Conservation (phyloP, 2,329 filamentous ascomycete species). For the Zasmidium citrigriseum region DNA sequence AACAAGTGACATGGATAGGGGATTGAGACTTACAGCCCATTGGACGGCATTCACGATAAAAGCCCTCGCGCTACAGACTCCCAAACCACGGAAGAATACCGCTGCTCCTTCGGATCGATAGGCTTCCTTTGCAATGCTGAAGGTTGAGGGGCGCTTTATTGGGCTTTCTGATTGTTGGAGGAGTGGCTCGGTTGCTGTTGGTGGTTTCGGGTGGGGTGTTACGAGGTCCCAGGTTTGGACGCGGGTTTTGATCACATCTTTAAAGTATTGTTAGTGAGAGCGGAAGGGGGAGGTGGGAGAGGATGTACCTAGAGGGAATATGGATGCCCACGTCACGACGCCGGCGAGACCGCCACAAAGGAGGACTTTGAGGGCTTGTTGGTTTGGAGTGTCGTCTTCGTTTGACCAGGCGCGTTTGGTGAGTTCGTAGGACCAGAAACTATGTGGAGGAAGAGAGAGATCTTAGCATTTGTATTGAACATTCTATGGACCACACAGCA, state of each 20-base stretch:
- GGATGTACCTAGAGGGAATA: constrained; percentile 69
- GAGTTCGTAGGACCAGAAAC: constrained; percentile 88
- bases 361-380: constrained; percentile 47
- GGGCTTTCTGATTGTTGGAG: constrained; percentile 5
- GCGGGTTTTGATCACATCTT: constrained; percentile 85
- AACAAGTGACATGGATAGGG: background rate
- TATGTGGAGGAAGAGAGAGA: constrained; percentile 28
- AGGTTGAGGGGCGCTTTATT: constrained; percentile 49
- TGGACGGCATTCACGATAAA: constrained; percentile 92
- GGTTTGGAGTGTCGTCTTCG: constrained; percentile 52
- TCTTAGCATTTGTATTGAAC: background rate
- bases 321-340: constrained; percentile 82
- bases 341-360: constrained; percentile 86
- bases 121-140: constrained; percentile 65
- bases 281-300: background rate
- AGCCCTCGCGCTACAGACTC: constrained; percentile 79
- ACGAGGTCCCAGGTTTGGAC: constrained; percentile 70
- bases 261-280: background rate
- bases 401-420: constrained; percentile 53
- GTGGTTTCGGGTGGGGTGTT: background rate
- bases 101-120: constrained; percentile 71
- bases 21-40: constrained; percentile 65
- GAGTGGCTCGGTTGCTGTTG: constrained; percentile 17
- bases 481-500: background rate
- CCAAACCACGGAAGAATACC: constrained; percentile 80